Conservation (phyloP, 805 yeast species). For the Lachancea sp. region DNA sequence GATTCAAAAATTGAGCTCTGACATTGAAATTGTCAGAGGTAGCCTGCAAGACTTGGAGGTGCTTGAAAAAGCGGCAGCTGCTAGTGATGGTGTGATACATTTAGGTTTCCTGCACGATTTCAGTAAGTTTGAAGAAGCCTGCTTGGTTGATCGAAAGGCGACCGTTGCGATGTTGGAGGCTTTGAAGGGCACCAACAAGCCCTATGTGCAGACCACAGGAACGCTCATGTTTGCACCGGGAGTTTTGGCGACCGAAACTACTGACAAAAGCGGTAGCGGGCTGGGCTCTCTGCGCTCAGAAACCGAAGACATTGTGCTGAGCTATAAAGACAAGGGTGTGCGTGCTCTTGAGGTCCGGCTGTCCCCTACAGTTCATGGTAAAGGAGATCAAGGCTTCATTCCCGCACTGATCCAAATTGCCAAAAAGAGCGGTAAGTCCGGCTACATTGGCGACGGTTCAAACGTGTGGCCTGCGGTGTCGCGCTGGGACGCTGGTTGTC, state of each 20-base stretch:
- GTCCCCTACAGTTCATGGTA: slow-evolving; percentile 34
- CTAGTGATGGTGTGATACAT: slow-evolving; percentile 36
- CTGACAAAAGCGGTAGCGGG: slow-evolving; percentile 2
- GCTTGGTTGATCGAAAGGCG: slow-evolving; percentile 25
- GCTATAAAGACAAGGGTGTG: slow-evolving; percentile 25
- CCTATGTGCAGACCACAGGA: slow-evolving; percentile 28
- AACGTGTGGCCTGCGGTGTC: no score
- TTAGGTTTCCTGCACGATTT: slow-evolving; percentile 34
- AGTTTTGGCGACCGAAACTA: not conserved
- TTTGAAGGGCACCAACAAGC: slow-evolving; percentile 27
- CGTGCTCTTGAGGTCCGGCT: slow-evolving; percentile 24
- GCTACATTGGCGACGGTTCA: slow-evolving; percentile 14
- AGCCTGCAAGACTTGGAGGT: slow-evolving; percentile 26
- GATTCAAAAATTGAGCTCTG: slow-evolving; percentile 22
- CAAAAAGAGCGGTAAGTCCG: slow-evolving; percentile 29
- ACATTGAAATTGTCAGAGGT: slow-evolving; percentile 26
- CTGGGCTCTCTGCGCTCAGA: slow-evolving; percentile 9
- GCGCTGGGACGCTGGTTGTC: no score
- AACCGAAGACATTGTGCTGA: slow-evolving; percentile 14
- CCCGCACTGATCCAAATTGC: slow-evolving; percentile 24
- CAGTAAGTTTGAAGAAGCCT: slow-evolving; percentile 13
- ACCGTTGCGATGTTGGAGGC: slow-evolving; percentile 26
- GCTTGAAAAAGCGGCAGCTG: slow-evolving; percentile 24
- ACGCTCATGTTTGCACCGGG: slow-evolving; percentile 8
- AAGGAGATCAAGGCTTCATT: slow-evolving; percentile 26